Evolutionary conservation across 1,284 basidiomycete species (phyloP), one percentile per base, ranked within the genome.

Genomic region (Chiua sp.): DNA sequence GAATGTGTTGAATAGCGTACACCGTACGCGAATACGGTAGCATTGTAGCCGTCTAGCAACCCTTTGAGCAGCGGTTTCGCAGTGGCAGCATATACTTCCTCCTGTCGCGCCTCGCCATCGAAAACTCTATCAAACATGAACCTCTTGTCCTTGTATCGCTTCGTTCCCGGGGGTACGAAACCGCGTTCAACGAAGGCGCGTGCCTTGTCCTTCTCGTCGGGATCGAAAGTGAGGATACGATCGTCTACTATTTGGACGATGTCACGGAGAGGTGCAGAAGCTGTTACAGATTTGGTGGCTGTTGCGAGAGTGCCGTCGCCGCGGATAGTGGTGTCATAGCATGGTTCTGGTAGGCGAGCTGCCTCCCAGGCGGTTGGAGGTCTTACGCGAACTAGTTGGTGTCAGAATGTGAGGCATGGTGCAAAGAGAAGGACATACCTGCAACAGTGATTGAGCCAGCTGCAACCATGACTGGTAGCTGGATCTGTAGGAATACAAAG

Each of bases 111-210:
- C 46, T 91, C 85, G 71, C 89, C 86, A 64, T 88, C 83, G 72
- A 98, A 96, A 30, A 98, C 94, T 55, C 83, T 86, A 76, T 98
- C 96, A 74, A 98, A 98, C 81, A 96, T 94, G 77, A 97, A 98
- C 59, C 96, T 87, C 71, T 90, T 88, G 77, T 97, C 93, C 75
- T 96, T 96, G 81, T 96, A 96, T 62, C 93, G 83, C 72, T 92
- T 93, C 47, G 91, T 92, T 47, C 93, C 93, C 0, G 91, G 92
- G 47, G 92, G 90, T 66, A 91, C 68, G 67, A 93, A 93, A 8
- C 92, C 93, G 28, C 91, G 82, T 72, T 91, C 88, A 53, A 92
- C 83, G 71, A 94, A 93, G 0, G 91, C 85, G 55, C 81, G 81
- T 28, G 87, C 85, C 62, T 80, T 84, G 75, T 94, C 92, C 71